phyloP scores from a whole-genome alignment of 139 green algal genomes.

The Chlorella ohadii region DNA sequence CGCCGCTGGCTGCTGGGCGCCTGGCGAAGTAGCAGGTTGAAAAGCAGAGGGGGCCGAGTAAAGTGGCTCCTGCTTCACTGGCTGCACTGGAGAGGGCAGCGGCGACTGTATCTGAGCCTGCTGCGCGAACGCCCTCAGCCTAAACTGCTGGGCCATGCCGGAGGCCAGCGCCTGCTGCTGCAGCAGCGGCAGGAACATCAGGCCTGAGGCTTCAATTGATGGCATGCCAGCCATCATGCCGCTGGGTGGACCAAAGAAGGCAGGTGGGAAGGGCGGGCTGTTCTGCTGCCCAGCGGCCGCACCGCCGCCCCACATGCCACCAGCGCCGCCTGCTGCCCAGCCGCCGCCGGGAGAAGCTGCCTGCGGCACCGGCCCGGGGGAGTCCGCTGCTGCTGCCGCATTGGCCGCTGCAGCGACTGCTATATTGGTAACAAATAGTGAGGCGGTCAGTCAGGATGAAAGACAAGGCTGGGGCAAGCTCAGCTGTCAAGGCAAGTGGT shows the following conservation, averaged over 20 bases:
- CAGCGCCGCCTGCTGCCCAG: no score
- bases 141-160: neutral
- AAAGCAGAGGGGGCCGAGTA: neutral
- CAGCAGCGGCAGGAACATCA: neutral
- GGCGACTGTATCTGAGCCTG: neutral
- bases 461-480: no score
- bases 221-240: no score
- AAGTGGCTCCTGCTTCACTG: neutral
- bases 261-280: neutral
- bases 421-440: no score
- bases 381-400: no score
- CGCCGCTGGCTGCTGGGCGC: no score
- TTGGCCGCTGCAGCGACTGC: no score
- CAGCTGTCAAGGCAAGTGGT: no score
- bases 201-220: no score
- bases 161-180: neutral
- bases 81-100: neutral
- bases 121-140: neutral
- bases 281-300: neutral
- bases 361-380: no score
- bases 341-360: no score
- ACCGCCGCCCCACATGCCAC: neutral
- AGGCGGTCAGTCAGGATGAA: no score
- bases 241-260: neutral
- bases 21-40: neutral